Evolutionary conservation across 345 rosid species (phyloP), one percentile per base, ranked within the genome.

Genomic region (Passiflora organensis): DNA sequence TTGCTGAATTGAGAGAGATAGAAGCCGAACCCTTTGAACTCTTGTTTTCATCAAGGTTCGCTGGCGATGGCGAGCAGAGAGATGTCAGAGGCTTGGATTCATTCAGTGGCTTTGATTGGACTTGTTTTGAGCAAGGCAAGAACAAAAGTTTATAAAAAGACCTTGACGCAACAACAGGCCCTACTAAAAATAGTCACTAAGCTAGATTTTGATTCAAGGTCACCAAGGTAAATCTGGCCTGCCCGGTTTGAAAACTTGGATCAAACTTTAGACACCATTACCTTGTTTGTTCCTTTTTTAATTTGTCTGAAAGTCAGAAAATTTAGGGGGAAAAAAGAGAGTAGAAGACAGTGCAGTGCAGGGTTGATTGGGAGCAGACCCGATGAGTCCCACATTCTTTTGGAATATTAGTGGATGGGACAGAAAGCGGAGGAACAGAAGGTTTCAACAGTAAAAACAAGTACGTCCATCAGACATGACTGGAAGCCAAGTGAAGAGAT

Each of bases 401-500:
- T 15, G 76, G 80, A 72, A 76, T 72, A 65, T 65, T 47, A 69
- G 68, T 73, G 81, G 91, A 82, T 77, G 84, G 85, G 96, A 87
- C 87, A 82, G 80, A 85, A 87, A 78, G 87, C 70, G 68, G 74
- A 66, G 81, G 82, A 84, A 84, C 90, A 84, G 90, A 82, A 79
- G 76, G 76, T 79, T 71, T 62, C 47, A 62, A 77, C 82, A 84
- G 85, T 79, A 6, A 10, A 67, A 65, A 65, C 73, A 79, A 81
- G 87, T 77, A 81, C 79, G 49, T 72, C 73, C 78, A 73, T 65
- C 72, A 66, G 74, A 74, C 79, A 58, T 70, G 80, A 78, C 71
- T 70, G 51, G 76, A 74, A 72, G 63, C 78, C 70, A 76, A 55
- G 62, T 22, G 66, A 23, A 18, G 34, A 58, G 64, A 52, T 55